phyloP scores from a whole-genome alignment of 345 rosid genomes.

The Brassica cretica region DNA sequence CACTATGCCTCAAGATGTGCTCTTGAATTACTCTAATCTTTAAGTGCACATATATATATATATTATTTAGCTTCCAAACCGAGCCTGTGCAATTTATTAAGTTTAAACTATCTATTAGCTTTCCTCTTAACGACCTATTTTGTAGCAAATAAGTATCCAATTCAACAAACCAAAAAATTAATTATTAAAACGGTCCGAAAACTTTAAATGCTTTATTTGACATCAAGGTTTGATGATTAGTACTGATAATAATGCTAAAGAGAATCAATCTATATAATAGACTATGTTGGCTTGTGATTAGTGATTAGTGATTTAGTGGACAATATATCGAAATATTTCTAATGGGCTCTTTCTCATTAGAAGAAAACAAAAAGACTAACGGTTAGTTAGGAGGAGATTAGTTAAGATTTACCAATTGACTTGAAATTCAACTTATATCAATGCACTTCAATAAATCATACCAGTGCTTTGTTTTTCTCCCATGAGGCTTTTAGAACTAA shows the following conservation, averaged over 20 bases:
- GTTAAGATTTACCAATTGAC: background rate
- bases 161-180: background rate
- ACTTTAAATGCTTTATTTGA: background rate
- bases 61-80: background rate
- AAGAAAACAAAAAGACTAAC: constrained; percentile 24
- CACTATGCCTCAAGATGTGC: constrained; percentile 30
- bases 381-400: constrained; percentile 4
- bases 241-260: constrained; percentile 5
- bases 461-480: background rate
- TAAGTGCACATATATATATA: background rate
- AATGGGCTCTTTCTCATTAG: background rate
- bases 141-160: background rate
- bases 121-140: background rate
- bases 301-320: background rate
- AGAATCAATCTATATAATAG: background rate
- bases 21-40: constrained; percentile 5
- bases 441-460: background rate
- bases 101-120: background rate
- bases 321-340: constrained; percentile 1
- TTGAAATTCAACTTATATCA: background rate
- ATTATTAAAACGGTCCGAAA: background rate
- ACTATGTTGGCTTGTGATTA: constrained; percentile 9
- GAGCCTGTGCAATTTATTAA: background rate
- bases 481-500: background rate
- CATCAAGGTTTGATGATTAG: constrained; percentile 14